A percentile compares a stretch with the other conserved stretches of the same genome.
phyloP scores from a whole-genome alignment of 495 filamentous ascomycete species.

The Jackrogersella minutella region DNA sequence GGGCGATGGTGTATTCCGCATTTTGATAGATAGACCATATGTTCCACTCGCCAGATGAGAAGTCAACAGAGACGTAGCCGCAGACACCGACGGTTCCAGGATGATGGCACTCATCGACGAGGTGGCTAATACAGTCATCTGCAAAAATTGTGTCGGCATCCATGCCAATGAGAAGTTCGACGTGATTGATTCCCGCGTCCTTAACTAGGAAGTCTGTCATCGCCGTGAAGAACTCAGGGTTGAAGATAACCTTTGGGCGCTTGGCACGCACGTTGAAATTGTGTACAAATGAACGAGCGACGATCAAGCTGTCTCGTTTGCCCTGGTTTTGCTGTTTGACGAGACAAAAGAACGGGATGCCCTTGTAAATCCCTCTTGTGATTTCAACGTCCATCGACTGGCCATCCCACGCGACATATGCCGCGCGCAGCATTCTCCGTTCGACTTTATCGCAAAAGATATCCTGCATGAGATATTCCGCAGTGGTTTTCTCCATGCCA shows the following conservation, averaged over 20 bases:
- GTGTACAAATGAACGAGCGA: slow-evolving; percentile 79
- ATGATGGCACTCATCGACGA: slow-evolving; percentile 39
- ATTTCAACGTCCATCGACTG: slow-evolving; percentile 78
- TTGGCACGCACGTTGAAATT: slow-evolving; percentile 64
- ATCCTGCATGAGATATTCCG: slow-evolving; percentile 67
- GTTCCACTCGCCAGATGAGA: slow-evolving; percentile 28
- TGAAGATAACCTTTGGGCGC: slow-evolving; percentile 37
- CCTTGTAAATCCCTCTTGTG: slow-evolving; percentile 77
- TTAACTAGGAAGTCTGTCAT: slow-evolving; percentile 38
- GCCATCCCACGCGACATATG: slow-evolving; percentile 69
- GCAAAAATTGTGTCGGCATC: slow-evolving; percentile 47
- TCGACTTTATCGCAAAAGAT: slow-evolving; percentile 74
- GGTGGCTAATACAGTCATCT: slow-evolving; percentile 36
- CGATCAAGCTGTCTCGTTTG: slow-evolving; percentile 80
- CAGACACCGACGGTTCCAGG: slow-evolving; percentile 42
- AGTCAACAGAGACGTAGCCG: slow-evolving; percentile 45
- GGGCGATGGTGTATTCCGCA: slow-evolving; percentile 45
- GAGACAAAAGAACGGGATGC: slow-evolving; percentile 61
- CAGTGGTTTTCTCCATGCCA: slow-evolving; percentile 73
- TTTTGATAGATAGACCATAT: slow-evolving; percentile 43
- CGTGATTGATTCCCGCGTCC: slow-evolving; percentile 30
- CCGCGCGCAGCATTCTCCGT: slow-evolving; percentile 67
- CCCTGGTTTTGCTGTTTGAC: slow-evolving; percentile 80
- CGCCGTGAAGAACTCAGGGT: slow-evolving; percentile 37
- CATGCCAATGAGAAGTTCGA: slow-evolving; percentile 45